These are phyloP conservation scores for Leucosporidium yakuticum DNA, from an alignment of 768 basidiomycete genomes.

Conservation along the genomic window DNA sequence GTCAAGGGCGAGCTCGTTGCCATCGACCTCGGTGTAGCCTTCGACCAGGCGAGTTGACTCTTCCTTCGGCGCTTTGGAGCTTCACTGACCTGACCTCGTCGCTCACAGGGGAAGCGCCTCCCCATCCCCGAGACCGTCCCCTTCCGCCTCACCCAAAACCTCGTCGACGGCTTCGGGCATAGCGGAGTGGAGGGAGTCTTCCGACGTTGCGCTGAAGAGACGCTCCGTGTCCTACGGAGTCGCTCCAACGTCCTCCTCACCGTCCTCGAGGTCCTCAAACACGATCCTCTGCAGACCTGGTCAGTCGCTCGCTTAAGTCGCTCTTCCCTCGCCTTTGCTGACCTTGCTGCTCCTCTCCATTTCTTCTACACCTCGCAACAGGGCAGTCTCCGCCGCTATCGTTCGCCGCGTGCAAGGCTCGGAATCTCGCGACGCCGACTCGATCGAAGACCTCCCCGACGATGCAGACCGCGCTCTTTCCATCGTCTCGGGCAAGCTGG, in stretches of 20 bases:
- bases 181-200: constrained; percentile 90
- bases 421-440: background rate
- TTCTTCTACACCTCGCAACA: constrained; percentile 41
- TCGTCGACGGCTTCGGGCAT: constrained; percentile 88
- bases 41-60: constrained; percentile 55
- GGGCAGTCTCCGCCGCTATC: constrained; percentile 49
- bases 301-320: constrained; percentile 40
- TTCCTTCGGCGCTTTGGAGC: background rate
- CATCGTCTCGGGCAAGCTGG: constrained; percentile 73
- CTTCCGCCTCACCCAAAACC: constrained; percentile 87
- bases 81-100: background rate
- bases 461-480: constrained; percentile 82
- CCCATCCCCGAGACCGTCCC: constrained; percentile 80
- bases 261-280: constrained; percentile 91
- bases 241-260: constrained; percentile 84
- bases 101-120: constrained; percentile 69
- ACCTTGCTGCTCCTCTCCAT: constrained; percentile 54
- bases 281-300: constrained; percentile 93
- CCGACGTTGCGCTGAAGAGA: constrained; percentile 90
- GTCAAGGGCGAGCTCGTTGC: constrained; percentile 80
- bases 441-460: constrained; percentile 63
- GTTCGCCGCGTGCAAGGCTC: constrained; percentile 38
- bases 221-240: constrained; percentile 78
- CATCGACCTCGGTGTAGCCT: constrained; percentile 94
- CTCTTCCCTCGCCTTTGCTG: constrained; percentile 36